phyloP scores from a whole-genome alignment of 352 stramenopile species.

The Phytophthora kernoviae region DNA sequence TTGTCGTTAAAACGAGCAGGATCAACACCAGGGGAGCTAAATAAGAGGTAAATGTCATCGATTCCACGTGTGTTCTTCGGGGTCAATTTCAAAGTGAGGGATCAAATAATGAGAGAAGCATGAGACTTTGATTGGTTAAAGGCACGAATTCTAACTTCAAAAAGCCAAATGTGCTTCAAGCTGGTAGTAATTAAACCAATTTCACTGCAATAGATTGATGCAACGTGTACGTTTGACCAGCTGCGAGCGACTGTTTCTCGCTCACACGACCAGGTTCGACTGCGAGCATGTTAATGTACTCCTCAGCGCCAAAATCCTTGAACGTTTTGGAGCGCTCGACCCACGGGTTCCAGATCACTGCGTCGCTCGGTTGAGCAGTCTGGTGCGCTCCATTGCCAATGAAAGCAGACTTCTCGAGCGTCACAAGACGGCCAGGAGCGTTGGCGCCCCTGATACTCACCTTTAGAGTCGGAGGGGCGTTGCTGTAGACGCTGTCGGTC shows the following conservation, averaged over 20 bases:
- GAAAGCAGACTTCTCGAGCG: constrained; percentile 65
- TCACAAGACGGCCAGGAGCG: constrained; percentile 51
- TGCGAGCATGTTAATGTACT: constrained; percentile 95
- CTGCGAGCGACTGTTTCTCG: constrained; percentile 40
- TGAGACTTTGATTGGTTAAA: constrained; percentile 22
- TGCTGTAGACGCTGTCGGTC: constrained; percentile 90
- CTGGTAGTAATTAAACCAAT: constrained; percentile 2
- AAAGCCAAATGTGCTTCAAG: constrained; percentile 10
- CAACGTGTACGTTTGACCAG: constrained; percentile 52
- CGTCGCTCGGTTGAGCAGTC: constrained; percentile 52
- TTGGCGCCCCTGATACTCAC: constrained; percentile 53
- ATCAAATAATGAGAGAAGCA: too few species aligned
- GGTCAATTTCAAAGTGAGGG: constrained; percentile 5
- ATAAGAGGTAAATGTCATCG: background rate
- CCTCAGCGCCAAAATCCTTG: constrained; percentile 93
- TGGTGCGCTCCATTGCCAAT: constrained; percentile 33
- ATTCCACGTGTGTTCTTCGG: constrained; percentile 6
- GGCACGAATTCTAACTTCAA: constrained; percentile 22
- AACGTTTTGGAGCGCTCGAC: constrained; percentile 91
- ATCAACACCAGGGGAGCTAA: constrained; percentile 5
- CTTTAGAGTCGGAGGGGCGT: constrained; percentile 58
- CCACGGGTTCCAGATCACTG: constrained; percentile 94
- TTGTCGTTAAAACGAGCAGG: background rate
- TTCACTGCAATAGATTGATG: constrained; percentile 20
- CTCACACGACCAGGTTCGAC: constrained; percentile 92